phyloP scores from a whole-genome alignment of 23 red algal species.

The Agarophyton chilense region DNA sequence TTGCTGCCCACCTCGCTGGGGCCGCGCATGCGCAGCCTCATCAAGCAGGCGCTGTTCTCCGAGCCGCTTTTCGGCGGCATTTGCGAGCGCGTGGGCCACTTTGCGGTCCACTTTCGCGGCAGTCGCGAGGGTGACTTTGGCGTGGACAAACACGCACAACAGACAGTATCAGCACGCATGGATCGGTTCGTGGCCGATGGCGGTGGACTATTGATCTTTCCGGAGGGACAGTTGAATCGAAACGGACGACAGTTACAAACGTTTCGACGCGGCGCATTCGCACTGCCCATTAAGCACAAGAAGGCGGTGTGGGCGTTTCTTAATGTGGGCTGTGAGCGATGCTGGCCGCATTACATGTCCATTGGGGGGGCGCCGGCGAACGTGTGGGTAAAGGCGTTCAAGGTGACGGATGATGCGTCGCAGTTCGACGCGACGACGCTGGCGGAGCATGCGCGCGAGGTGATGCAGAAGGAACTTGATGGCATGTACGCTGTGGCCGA shows the following conservation, averaged over 20 bases:
- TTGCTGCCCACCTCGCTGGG: slow-evolving; percentile 44
- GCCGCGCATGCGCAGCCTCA: slow-evolving; percentile 56
- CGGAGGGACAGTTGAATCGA: slow-evolving; percentile 62
- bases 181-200: slow-evolving; percentile 40
- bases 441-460: slow-evolving; percentile 40
- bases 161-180: slow-evolving; percentile 14
- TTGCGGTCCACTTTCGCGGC: slow-evolving; percentile 58
- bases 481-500: slow-evolving; percentile 38
- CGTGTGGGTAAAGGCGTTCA: slow-evolving; percentile 51
- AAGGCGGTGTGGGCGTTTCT: slow-evolving; percentile 68
- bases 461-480: slow-evolving; percentile 59
- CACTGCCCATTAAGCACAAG: slow-evolving; percentile 50
- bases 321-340: slow-evolving; percentile 59
- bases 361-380: slow-evolving; percentile 55
- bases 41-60: slow-evolving; percentile 59
- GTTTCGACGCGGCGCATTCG: slow-evolving; percentile 60
- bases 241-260: slow-evolving; percentile 38
- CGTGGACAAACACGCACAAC: slow-evolving; percentile 54
- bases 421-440: slow-evolving; percentile 49
- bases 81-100: slow-evolving; percentile 54
- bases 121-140: slow-evolving; percentile 41
- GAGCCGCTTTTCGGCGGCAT: slow-evolving; percentile 71
- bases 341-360: slow-evolving; percentile 22
- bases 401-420: slow-evolving; percentile 61
- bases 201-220: slow-evolving; percentile 62